Base-by-base conservation (phyloP, 129 eudicot species). In the Lonicera japonica region DNA sequence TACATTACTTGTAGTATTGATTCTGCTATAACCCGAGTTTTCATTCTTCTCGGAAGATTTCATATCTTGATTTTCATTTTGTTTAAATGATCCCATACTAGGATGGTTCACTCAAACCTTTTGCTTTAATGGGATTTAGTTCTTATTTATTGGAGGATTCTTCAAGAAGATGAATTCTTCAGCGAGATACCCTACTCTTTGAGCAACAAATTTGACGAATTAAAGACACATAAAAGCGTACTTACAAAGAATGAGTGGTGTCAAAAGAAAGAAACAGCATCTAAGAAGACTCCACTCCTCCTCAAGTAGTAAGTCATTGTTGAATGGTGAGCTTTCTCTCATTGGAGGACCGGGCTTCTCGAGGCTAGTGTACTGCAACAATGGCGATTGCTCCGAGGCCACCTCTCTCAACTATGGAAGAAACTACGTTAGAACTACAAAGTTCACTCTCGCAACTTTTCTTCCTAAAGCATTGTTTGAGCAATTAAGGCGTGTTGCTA, bases 401-500 rank as follows among this genome's bases (percentile, higher is more conserved):
- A 47, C 11, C 14, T 23, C 62, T 61, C 64, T 66, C 21, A 64
- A 63, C 34, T 83, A 80, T 54, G 74, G 58, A 16, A 71, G 67
- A 14, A 83, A 83, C 63, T 73, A 77, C 64, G 71, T 80, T 15
- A 72, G 79, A 36, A 73, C 73, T 59, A 83, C 90, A 11, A 83
- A 83, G 71, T 83, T 72, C 69, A 83, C 85, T 63, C 61, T 72
- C 25, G 59, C 75, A 0, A 83, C 83, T 39, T 83, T 80, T 66
- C 45, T 83, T 19, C 90, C 90, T 8, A 83, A 80, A 67, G 71
- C 90, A 0, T 63, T 80, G 22, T 83, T 80, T 64, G 90, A 83
- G 60, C 90, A 83, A 71, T 83, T 83, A 53, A 70, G 86, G 64
- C 73, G 90, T 19, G 90, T 80, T 18, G 90, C 90, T 45, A 83